A percentile compares a stretch with the other conserved stretches of the same genome.
Conservation (phyloP, 352 stramenopile species). For the Pythium volutum region DNA sequence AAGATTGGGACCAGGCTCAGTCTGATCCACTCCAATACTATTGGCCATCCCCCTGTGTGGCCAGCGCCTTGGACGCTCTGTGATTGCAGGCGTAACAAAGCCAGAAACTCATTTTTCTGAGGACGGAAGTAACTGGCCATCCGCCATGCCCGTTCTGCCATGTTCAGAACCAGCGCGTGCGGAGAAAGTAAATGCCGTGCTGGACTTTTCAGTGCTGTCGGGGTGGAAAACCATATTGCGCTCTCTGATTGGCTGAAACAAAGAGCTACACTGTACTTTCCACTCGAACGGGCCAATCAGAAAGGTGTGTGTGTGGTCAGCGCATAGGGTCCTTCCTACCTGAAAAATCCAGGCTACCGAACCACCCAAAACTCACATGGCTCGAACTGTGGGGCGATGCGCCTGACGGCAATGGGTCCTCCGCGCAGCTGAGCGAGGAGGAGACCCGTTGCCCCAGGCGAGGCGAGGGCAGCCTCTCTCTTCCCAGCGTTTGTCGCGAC, state of each 20-base stretch:
- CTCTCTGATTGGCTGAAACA: not conserved
- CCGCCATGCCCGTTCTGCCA: not conserved
- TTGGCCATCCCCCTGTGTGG: no score
- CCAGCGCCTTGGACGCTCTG: no score
- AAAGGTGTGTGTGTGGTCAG: not conserved
- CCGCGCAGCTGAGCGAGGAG: not conserved
- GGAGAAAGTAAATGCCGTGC: not conserved
- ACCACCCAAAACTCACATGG: not conserved
- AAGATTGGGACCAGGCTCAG: no score
- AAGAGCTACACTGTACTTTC: slow-evolving; percentile 4
- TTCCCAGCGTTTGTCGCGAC: not conserved
- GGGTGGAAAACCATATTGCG: not conserved
- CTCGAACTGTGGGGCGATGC: no score
- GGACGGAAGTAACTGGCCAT: no score
- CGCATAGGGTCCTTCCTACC: not conserved
- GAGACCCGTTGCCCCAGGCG: no score
- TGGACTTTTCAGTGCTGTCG: slow-evolving; percentile 1
- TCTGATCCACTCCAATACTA: no score
- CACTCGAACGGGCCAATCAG: not conserved
- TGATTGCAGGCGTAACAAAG: no score
- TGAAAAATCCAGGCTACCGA: not conserved
- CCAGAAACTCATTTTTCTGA: no score
- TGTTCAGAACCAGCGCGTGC: not conserved
- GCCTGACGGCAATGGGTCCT: not conserved
- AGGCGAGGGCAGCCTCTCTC: no score